Percentiles rank a stretch among this genome's conserved stretches.
These are phyloP conservation scores for Claviceps fusiformis DNA, from an alignment of 2,329 filamentous ascomycete species.

Conservation along the genomic window DNA sequence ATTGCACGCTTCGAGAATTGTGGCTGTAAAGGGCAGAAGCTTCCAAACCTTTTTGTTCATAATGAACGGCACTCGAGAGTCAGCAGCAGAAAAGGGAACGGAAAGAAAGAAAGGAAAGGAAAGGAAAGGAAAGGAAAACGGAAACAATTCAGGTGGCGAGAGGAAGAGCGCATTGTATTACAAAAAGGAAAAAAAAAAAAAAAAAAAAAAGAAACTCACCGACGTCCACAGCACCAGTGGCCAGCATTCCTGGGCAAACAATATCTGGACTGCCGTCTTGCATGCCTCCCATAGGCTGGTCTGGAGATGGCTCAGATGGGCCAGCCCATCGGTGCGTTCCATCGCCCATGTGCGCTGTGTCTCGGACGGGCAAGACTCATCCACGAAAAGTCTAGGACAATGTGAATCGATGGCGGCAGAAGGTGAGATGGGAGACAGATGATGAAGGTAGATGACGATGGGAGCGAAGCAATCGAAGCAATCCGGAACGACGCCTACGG, in stretches of 20 bases:
- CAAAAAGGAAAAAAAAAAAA: neutral
- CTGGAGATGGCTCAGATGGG: conserved; percentile 7
- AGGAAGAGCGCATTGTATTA: no score
- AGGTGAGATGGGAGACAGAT: neutral
- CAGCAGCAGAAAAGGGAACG: neutral
- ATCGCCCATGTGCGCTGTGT: conserved; percentile 6
- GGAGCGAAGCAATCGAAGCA: neutral
- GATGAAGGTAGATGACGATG: neutral
- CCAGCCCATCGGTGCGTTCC: conserved; percentile 6
- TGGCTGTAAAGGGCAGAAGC: conserved; percentile 9
- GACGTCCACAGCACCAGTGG: conserved; percentile 1
- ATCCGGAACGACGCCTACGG: neutral
- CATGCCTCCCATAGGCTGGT: neutral
- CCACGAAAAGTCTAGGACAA: neutral
- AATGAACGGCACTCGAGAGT: neutral
- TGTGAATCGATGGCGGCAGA: neutral
- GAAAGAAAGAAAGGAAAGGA: neutral
- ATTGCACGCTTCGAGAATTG: conserved; percentile 34
- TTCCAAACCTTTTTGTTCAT: conserved; percentile 9
- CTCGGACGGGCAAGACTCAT: neutral
- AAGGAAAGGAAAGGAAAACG: no score
- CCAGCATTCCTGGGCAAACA: conserved; percentile 3
- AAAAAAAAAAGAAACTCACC: neutral
- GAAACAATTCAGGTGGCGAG: no score
- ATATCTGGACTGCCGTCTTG: neutral